A percentile compares a stretch with the other conserved stretches of the same genome.
These are phyloP conservation scores for Aspergillus flavus DNA, from an alignment of 2,329 filamentous ascomycete genomes.

Conservation along the genomic window DNA sequence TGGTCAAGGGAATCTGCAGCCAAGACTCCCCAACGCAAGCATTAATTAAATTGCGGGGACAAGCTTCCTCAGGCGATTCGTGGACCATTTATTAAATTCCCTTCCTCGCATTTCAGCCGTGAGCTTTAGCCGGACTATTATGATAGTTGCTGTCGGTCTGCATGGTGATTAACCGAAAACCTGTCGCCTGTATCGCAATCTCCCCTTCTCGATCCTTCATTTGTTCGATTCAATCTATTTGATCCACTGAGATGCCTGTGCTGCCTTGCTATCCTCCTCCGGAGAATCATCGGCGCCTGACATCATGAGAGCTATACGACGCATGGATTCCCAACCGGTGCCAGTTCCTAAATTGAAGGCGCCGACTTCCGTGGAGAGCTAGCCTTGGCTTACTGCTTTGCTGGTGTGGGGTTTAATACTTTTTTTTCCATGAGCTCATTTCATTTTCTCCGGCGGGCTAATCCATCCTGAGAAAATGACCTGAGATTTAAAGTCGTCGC, in stretches of 20 bases:
- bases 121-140: not conserved
- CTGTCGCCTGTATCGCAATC: not conserved
- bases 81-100: not conserved
- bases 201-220: not conserved
- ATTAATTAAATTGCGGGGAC: not conserved
- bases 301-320: not conserved
- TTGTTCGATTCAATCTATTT: not conserved
- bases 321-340: too few relatives aligned
- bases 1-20: not conserved
- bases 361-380: not conserved
- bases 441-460: not conserved
- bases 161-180: not conserved
- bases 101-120: not conserved
- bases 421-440: not conserved
- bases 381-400: not conserved
- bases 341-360: not conserved
- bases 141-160: not conserved
- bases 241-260: not conserved
- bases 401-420: not conserved
- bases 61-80: not conserved
- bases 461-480: not conserved
- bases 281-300: not conserved
- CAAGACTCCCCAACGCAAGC: not conserved
- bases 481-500: not conserved
- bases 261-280: not conserved